These are phyloP conservation scores for Aegilops tauschii DNA, from an alignment of 176 grass and related monocot genomes.

Conservation along the genomic window DNA sequence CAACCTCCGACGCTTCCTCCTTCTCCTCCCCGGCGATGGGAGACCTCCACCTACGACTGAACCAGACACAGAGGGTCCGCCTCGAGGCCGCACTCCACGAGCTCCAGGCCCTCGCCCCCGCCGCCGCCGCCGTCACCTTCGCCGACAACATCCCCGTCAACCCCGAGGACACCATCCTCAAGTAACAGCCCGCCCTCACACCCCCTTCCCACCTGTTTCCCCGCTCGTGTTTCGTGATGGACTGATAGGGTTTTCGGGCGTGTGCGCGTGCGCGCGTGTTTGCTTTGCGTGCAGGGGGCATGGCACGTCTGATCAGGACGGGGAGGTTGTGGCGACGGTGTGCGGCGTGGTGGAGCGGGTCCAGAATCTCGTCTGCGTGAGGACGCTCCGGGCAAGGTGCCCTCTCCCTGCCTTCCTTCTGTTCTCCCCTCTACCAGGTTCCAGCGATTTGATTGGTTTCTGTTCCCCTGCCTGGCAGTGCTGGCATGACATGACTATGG, in stretches of 20 bases:
- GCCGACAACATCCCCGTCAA: conserved; percentile 78
- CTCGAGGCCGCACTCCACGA: conserved; percentile 67
- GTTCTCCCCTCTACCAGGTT: background rate
- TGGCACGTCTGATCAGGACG: conserved; percentile 65
- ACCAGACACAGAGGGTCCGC: conserved; percentile 77
- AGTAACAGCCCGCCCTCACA: conserved; percentile 12
- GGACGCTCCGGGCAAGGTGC: conserved; percentile 72
- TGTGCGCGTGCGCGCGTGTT: too few species aligned
- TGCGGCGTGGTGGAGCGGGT: conserved; percentile 91
- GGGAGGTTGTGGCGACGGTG: conserved; percentile 74
- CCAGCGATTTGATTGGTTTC: background rate
- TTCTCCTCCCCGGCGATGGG: conserved; percentile 35
- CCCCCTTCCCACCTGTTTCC: background rate
- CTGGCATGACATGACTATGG: background rate
- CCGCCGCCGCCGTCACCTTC: conserved; percentile 46
- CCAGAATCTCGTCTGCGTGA: conserved; percentile 81
- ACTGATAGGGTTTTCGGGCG: background rate
- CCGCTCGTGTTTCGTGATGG: background rate
- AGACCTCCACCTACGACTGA: conserved; percentile 58
- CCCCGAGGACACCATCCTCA: conserved; percentile 87
- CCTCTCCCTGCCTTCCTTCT: background rate
- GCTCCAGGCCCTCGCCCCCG: conserved; percentile 43
- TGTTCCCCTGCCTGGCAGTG: background rate
- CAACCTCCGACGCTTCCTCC: background rate
- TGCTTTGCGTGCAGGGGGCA: conserved; percentile 52